Evolutionary conservation across 352 stramenopile genomes (phyloP), one percentile per base, ranked within the genome.

Genomic region (Elongisporangium undulatum): DNA sequence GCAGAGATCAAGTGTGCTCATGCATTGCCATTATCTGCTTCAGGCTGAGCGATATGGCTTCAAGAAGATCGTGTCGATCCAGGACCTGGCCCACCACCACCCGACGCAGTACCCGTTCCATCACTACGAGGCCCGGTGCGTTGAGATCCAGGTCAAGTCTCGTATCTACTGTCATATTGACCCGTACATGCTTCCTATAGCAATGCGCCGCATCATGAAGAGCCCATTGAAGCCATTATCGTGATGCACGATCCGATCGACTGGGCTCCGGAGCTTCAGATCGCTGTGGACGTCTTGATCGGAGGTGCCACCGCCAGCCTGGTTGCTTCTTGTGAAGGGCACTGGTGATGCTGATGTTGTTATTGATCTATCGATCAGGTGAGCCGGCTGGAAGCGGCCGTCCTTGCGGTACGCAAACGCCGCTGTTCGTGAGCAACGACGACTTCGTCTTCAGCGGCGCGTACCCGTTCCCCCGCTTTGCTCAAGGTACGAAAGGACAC

Each of bases 171-270:
- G 39, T 41, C 23, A 29, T 23, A n/a, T 58, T 56, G 26, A 49
- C 17, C 48, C 58, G 22, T 22, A 29, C 22, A 16, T 63, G 38
- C 15, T 29, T 6, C 50, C 16, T 26, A 23, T 34, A 93, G 84
- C 16, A 48, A 55, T 12, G 75, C 77, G 15, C 80, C 74, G 21
- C 69, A 87, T 55, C 66, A 86, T 26, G 71, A 87, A 22, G 85
- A 94, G 48, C 83, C 83, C 3, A 81, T 96, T 50, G 82, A 87
- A 34, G 89, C 82, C 17, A 85, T 97, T 61, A 79, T 97, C 66
- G 76, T 97, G 58, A 92, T 97, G 76, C 90, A 97, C 64, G 89
- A 97, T 48, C 89, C 90, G 10, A 81, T 92, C 39, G 72, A 97
- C 63, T 97, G 90, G 90, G 89, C 90, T 0, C 77, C 83, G 0